Base-by-base conservation (phyloP, 164 flowering plant genomes). In the Vitis riparia region DNA sequence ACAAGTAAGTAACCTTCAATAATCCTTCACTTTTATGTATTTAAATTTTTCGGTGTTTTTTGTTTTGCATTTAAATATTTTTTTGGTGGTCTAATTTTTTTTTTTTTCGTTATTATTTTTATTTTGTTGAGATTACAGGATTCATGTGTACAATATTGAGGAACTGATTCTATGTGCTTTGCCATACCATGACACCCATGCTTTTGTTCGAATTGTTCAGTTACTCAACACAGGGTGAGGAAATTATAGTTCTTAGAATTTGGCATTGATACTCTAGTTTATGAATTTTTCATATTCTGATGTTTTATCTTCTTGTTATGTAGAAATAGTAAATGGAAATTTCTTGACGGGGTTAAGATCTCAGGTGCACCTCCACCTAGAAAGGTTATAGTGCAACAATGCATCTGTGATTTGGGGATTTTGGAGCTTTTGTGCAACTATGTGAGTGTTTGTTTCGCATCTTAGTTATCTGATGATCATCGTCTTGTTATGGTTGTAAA, bases 301-400 rank as follows among this genome's bases (percentile, higher is more conserved):
- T 55, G 51, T 68, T 3, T 67, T 49, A 5, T 59, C 9, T 50
- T 1, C 17, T 47, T 53, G 37, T 74, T 53, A n/a, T 78, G 73
- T 79, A 94, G 97, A 60, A 89, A 90, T 81, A 81, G 74, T 53
- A 89, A 76, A 63, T 95, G 99, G 99, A 83, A 77, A 44, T 95
- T 95, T 80, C 88, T 95, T 27, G 90, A 88, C n/a, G 99, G 88
- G 61, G 93, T 91, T 64, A 90, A 89, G 76, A 63, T 30, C 0
- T 90, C 97, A 1, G 99, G 99, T 79, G 99, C 99, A 13, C 88
- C 97, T 23, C 94, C 86, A 10, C 98, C 98, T n/a, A 87, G 97
- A 76, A 75, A 76, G 65, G 87, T 93, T 66, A 80, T 95, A 44
- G 99, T 91, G 65, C 96, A 93, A 68, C 99, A 95, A 59, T 91